Conservation (phyloP, 208 protist genomes). For the Leptomonas pyrrhocoris region DNA sequence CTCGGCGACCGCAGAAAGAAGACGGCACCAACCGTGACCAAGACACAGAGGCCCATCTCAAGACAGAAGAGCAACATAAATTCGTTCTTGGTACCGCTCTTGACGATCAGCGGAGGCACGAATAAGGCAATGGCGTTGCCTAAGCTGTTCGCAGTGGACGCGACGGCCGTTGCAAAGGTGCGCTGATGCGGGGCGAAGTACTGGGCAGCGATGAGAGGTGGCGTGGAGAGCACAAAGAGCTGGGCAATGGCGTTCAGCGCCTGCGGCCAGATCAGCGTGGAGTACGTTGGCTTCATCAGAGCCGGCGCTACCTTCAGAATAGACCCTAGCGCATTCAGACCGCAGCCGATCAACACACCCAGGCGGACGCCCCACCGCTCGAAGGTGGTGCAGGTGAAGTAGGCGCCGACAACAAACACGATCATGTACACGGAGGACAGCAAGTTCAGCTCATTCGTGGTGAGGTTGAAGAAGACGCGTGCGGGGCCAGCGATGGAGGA, state of each 20-base stretch:
- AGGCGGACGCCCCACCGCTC: constrained; percentile 70
- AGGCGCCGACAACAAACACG: constrained; percentile 59
- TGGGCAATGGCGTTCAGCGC: constrained; percentile 62
- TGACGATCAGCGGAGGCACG: constrained; percentile 65
- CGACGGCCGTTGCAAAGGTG: constrained; percentile 70
- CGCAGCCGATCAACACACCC: constrained; percentile 55
- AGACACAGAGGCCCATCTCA: constrained; percentile 53
- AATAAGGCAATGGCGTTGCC: constrained; percentile 71
- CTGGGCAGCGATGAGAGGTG: constrained; percentile 68
- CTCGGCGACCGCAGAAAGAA: constrained; percentile 55
- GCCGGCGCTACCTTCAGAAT: constrained; percentile 65
- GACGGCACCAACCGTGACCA: constrained; percentile 45
- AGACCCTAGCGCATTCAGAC: constrained; percentile 61
- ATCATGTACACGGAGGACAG: constrained; percentile 87
- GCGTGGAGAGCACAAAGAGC: constrained; percentile 78
- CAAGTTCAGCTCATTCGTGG: constrained; percentile 69
- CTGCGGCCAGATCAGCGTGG: constrained; percentile 59
- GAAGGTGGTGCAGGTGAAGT: constrained; percentile 74
- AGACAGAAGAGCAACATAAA: constrained; percentile 67
- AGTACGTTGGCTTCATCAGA: constrained; percentile 52
- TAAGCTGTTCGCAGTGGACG: constrained; percentile 69
- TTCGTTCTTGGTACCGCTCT: constrained; percentile 29
- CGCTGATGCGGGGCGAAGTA: constrained; percentile 65
- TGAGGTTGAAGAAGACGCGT: constrained; percentile 53
- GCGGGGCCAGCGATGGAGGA: constrained; percentile 50